Percentiles rank a stretch among this genome's conserved stretches.
Evolutionary conservation across 2,329 filamentous ascomycete genomes (phyloP).

Genomic region (Phaeosphaeriaceae sp.): DNA sequence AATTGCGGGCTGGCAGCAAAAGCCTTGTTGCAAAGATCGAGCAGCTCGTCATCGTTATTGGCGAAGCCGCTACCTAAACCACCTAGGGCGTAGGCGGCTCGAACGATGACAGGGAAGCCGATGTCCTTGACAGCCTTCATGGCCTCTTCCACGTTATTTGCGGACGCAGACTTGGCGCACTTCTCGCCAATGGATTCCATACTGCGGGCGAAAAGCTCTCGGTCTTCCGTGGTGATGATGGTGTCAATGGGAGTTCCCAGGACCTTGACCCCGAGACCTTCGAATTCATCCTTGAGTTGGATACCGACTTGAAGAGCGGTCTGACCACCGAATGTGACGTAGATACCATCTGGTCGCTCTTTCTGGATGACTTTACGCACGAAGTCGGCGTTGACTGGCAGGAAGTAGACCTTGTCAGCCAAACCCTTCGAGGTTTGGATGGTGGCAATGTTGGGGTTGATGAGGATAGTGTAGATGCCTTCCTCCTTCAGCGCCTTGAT

Average conservation of each 20-base stretch:
- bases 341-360: slow-evolving; percentile 94
- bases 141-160: slow-evolving; percentile 86
- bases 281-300: slow-evolving; percentile 96
- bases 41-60: slow-evolving; percentile 80
- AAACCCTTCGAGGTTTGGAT: slow-evolving; percentile 98
- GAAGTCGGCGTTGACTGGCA: slow-evolving; percentile 95
- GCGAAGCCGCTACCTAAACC: slow-evolving; percentile 96
- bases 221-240: slow-evolving; percentile 97
- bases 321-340: slow-evolving; percentile 96
- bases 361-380: slow-evolving; percentile 97
- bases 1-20: slow-evolving; percentile 96
- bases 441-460: slow-evolving; percentile 99
- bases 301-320: slow-evolving; percentile 97
- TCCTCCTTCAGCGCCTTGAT: slow-evolving; percentile 99
- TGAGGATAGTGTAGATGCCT: slow-evolving; percentile 95
- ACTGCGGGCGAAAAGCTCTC: slow-evolving; percentile 94
- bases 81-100: slow-evolving; percentile 94
- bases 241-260: slow-evolving; percentile 96
- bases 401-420: slow-evolving; percentile 98
- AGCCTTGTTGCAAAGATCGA: slow-evolving; percentile 91
- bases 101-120: slow-evolving; percentile 95
- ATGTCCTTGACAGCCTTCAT: slow-evolving; percentile 88
- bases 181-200: slow-evolving; percentile 99
- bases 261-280: slow-evolving; percentile 88
- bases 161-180: slow-evolving; percentile 95